Percentiles rank a stretch among this genome's conserved stretches.
Evolutionary conservation across 2,329 filamentous ascomycete species (phyloP).

Genomic region (Thielaviopsis punctulata): DNA sequence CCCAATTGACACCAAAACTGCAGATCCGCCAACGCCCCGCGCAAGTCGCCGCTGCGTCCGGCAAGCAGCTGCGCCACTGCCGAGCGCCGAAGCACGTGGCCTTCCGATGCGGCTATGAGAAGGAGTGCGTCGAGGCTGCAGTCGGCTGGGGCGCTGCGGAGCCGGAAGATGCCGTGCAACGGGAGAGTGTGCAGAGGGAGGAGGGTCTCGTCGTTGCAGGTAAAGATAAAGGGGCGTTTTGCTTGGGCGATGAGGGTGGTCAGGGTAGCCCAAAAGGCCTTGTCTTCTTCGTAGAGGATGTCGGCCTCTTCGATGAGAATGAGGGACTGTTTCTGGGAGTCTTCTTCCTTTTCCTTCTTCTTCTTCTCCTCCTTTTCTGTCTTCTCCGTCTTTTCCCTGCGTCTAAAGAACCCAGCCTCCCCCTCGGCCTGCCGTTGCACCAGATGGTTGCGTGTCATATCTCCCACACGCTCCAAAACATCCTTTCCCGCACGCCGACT

Average conservation of each 20-base stretch:
- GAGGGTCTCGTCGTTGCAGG: constrained; percentile 81
- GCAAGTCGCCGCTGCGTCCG: constrained; percentile 53
- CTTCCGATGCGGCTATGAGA: constrained; percentile 71
- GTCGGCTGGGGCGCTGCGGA: constrained; percentile 46
- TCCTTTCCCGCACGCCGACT: constrained; percentile 76
- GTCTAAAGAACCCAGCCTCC: constrained; percentile 18
- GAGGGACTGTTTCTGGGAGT: constrained; percentile 73
- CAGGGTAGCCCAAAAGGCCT: constrained; percentile 81
- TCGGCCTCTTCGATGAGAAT: constrained; percentile 92
- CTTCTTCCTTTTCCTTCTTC: constrained; percentile 17
- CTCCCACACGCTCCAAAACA: constrained; percentile 76
- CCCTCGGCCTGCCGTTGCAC: constrained; percentile 35
- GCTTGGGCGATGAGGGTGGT: constrained; percentile 63
- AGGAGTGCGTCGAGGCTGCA: constrained; percentile 66
- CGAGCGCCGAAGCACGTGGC: constrained; percentile 55
- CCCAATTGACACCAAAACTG: constrained; percentile 97
- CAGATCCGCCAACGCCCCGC: constrained; percentile 66
- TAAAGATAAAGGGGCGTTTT: constrained; percentile 83
- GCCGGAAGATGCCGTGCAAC: constrained; percentile 73
- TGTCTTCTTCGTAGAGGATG: constrained; percentile 85
- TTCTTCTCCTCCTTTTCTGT: constrained; percentile 16
- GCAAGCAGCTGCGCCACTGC: constrained; percentile 55
- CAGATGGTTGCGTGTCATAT: constrained; percentile 92
- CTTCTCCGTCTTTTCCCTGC: constrained; percentile 22
- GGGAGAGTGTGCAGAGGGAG: constrained; percentile 57